Base-by-base conservation (phyloP, 805 yeast species). In the Suhomyces canberraensis region DNA sequence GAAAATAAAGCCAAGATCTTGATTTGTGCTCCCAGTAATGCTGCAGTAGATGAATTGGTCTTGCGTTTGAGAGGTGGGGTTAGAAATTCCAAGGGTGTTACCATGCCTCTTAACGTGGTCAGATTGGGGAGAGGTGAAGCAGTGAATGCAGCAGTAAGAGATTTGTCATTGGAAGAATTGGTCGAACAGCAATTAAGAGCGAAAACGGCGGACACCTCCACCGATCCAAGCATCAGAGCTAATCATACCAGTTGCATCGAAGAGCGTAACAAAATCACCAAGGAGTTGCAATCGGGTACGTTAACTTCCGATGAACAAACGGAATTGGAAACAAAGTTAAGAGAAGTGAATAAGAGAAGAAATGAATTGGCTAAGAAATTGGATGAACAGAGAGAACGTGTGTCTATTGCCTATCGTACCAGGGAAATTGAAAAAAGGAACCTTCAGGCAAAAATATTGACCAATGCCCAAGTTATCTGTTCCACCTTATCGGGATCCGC, bases 11-110 rank as follows among this genome's bases (percentile, higher is more conserved):
- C 76, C 24, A 85, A 86, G 40, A 77, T 93, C 1, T 64, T 93
- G 34, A 79, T 93, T 14, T 95, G 98, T 74, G 98, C 98, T 1
- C 99, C 99, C 3, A 87, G 96, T 56, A 93, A 93, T 66, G 99
- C 99, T 1, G 99, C 99, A 11, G 96, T 93, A 3, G 99, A 93
- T 62, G 98, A 95, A 56, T 69, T 93, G 42, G 93, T 89, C 11
- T 51, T 89, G 14, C 81, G 99, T 55, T 65, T 93, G 41, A 79
- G 82, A 46, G 69, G 66, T 14, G 97, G 96, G 4, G 79, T 90
- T 1, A 59, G 60, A 29, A 70, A 75, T 45, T 63, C 81, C 15
- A 56, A 63, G 24, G 91, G 91, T 1, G 60, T 61, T 9, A 43
- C 52, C 1, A 74, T 78, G 42, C 56, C 58, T 1, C 95, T 95